Evolutionary conservation across 768 basidiomycete genomes (phyloP).

Genomic region (Pilatotrama ljubarskyi): DNA sequence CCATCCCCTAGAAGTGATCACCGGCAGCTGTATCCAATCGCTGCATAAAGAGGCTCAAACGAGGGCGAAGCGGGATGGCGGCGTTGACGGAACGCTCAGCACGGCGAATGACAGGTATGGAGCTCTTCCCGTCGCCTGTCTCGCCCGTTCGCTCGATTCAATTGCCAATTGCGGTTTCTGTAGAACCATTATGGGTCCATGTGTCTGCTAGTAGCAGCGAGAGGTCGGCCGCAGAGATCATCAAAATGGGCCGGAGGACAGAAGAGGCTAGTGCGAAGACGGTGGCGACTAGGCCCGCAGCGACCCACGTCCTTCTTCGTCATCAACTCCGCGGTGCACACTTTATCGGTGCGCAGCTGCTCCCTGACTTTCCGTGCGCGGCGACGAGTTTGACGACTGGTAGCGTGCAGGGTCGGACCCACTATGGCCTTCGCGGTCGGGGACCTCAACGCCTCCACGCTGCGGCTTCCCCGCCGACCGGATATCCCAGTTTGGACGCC

Average conservation of each 20-base stretch:
- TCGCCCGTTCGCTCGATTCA: background rate
- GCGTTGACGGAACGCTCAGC: background rate
- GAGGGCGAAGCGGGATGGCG: too few species aligned
- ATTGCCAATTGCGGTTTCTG: background rate
- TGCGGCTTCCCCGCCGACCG: background rate
- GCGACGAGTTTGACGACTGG: background rate
- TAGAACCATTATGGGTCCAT: constrained; percentile 1
- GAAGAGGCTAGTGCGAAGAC: background rate
- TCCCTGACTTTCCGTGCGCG: background rate
- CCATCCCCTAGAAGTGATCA: too few species aligned
- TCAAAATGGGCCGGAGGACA: background rate
- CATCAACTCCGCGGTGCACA: too few species aligned
- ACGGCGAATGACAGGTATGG: background rate
- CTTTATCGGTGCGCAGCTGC: background rate
- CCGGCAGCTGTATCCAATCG: too few species aligned
- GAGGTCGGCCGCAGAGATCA: background rate
- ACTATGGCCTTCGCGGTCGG: background rate
- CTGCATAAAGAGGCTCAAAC: too few species aligned
- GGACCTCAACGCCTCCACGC: background rate
- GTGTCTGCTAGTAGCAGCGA: background rate
- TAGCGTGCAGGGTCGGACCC: too few species aligned
- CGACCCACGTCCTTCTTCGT: background rate
- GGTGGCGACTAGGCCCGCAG: background rate
- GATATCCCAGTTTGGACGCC: background rate
- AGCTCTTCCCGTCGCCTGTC: background rate